Evolutionary conservation across 2,329 filamentous ascomycete species (phyloP).

Genomic region (Calonectria multiphialidica): DNA sequence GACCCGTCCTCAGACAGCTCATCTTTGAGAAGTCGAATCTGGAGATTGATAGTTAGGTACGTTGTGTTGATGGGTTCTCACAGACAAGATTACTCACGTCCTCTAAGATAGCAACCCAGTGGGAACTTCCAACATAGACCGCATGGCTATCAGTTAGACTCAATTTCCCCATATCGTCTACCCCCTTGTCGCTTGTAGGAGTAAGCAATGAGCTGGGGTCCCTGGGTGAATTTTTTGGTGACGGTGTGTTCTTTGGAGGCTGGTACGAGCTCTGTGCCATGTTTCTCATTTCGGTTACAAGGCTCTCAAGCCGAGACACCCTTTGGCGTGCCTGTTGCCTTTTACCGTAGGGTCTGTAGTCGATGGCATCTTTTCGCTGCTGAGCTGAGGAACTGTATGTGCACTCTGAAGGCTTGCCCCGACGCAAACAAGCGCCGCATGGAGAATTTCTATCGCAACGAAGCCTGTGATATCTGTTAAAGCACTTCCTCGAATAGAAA

Average conservation of each 20-base stretch:
- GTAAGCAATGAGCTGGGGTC: background rate
- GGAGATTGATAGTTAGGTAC: background rate
- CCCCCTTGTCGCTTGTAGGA: background rate
- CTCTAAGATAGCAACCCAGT: conserved; percentile 19
- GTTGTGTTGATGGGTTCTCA: too few relatives aligned
- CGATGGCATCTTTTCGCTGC: conserved; percentile 30
- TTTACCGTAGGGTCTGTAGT: conserved; percentile 26
- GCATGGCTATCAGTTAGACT: conserved; percentile 7
- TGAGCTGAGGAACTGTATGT: conserved; percentile 27
- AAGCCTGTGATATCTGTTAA: background rate
- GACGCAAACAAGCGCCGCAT: conserved; percentile 16
- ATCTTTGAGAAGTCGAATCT: conserved; percentile 19
- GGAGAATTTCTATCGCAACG: conserved; percentile 22
- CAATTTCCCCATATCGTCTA: conserved; percentile 13
- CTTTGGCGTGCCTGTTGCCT: conserved; percentile 30
- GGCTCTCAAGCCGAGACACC: conserved; percentile 30
- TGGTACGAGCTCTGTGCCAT: conserved; percentile 13
- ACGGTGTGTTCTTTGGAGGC: background rate
- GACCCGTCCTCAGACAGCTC: conserved; percentile 8
- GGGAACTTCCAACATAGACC: conserved; percentile 17
- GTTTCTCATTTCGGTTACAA: conserved; percentile 30
- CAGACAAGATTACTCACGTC: background rate
- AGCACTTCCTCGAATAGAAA: background rate
- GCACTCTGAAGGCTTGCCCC: conserved; percentile 19
- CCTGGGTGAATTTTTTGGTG: background rate